Base-by-base conservation (phyloP, 2,329 filamentous ascomycete genomes). In the Beauveria bassiana region DNA sequence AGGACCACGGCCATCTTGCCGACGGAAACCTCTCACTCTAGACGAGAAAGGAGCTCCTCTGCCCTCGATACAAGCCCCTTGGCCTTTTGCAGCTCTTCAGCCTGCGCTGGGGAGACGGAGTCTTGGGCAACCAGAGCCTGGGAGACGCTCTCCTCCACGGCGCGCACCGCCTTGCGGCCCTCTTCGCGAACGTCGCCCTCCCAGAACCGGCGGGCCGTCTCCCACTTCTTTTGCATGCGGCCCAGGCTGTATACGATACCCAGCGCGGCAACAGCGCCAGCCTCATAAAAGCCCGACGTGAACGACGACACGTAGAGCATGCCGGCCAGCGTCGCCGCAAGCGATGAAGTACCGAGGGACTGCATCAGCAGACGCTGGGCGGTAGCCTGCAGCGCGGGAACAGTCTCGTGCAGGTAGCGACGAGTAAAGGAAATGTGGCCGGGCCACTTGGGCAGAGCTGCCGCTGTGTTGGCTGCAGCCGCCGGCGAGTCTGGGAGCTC, bases 351-450 rank as follows among this genome's bases (percentile, higher is more conserved):
- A 58, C 86, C 88, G 0, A 91, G 75, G 0, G 90, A 89, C 68
- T 92, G 86, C 5, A 96, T 71, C 5, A 96, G 86, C 2, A 93
- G 82, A 61, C 81, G 84, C 72, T 93, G 89, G 1, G 88, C 88
- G 0, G 91, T 77, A 1, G 88, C 85, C 69, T 91, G 89, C 3
- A 93, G 77, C 1, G 86, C 84, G 2, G 88, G 87, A 2, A 92
- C 81, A 0, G 87, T 90, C 63, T 84, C 80, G n/a, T 86, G 79
- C 2, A 92, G 81, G 65, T 86, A 85, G 42, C 81, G 77, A n/a
- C 92, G 85, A 8, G 87, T 86, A 28, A 83, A 80, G 16, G 88
- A 79, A 63, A 97, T 93, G 62, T 91, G 85, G 2, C 84, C 81
- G 1, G 88, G 90, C 91, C 90, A 96, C 28, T 81, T 83, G 6